These are phyloP conservation scores for Vigna trinervia DNA, from an alignment of 306 rosid species.

Conservation along the genomic window DNA sequence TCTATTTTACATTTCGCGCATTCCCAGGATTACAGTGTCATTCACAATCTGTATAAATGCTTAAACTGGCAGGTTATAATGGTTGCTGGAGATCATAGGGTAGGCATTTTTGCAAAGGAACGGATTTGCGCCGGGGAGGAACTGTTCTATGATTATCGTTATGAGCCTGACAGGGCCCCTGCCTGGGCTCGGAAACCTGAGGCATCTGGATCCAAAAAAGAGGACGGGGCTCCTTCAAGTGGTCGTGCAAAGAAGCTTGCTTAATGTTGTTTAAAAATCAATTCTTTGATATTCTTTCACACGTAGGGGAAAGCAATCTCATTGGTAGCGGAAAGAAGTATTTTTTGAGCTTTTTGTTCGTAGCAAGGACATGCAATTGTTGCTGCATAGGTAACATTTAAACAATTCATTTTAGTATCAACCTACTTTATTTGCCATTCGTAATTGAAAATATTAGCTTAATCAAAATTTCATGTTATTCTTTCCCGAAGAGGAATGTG, in stretches of 20 bases:
- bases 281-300: slow-evolving; percentile 66
- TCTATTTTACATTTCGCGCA: slow-evolving; percentile 12
- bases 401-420: slow-evolving; percentile 56
- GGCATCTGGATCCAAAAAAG: slow-evolving; percentile 83
- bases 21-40: neutral
- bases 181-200: slow-evolving; percentile 98
- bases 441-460: slow-evolving; percentile 26
- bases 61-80: slow-evolving; percentile 80
- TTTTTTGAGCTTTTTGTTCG: slow-evolving; percentile 58
- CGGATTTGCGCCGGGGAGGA: slow-evolving; percentile 93
- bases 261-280: slow-evolving; percentile 48
- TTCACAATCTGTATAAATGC: neutral
- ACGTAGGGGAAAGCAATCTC: slow-evolving; percentile 61
- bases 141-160: slow-evolving; percentile 96
- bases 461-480: slow-evolving; percentile 41
- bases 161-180: slow-evolving; percentile 97
- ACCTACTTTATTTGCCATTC: slow-evolving; percentile 46
- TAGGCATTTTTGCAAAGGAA: slow-evolving; percentile 98
- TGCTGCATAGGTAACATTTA: slow-evolving; percentile 51
- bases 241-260: slow-evolving; percentile 99
- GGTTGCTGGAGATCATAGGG: slow-evolving; percentile 99
- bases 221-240: slow-evolving; percentile 87
- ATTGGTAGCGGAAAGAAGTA: slow-evolving; percentile 55
- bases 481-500: slow-evolving; percentile 17
- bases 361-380: slow-evolving; percentile 57